Conservation (phyloP, 2,329 filamentous ascomycete species). For the Dothiorella sarmentorum region DNA sequence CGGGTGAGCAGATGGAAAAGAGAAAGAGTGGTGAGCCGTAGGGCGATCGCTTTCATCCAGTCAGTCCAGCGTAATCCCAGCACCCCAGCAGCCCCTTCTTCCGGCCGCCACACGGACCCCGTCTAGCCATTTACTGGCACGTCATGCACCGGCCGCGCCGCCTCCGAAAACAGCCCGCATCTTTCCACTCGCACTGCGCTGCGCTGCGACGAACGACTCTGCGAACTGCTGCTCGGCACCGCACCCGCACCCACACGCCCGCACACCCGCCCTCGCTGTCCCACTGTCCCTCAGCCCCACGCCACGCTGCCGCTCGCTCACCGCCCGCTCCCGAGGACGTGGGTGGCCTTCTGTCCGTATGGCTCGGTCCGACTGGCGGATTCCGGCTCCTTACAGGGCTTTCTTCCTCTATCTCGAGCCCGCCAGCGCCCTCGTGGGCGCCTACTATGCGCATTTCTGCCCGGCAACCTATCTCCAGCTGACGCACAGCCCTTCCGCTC, state of each 20-base stretch:
- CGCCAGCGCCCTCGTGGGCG: constrained; percentile 51
- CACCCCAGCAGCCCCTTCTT: background rate
- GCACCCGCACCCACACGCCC: background rate
- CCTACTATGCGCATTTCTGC: constrained; percentile 51
- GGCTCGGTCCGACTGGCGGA: constrained; percentile 22
- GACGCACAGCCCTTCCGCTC: constrained; percentile 51
- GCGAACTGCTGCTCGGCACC: too few species aligned
- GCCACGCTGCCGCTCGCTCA: constrained; percentile 11
- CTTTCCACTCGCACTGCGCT: too few species aligned
- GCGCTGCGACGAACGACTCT: too few species aligned
- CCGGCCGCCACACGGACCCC: background rate
- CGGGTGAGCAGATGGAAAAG: background rate
- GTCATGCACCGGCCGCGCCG: background rate
- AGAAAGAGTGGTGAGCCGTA: background rate
- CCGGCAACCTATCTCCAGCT: constrained; percentile 60
- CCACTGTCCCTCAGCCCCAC: background rate
- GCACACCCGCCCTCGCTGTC: background rate
- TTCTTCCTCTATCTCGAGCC: constrained; percentile 76
- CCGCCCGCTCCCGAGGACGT: background rate
- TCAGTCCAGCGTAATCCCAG: background rate
- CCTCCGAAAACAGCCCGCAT: background rate
- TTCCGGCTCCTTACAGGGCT: constrained; percentile 60
- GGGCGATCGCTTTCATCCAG: constrained; percentile 1
- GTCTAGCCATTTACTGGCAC: background rate
- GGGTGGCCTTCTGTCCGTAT: background rate